Evolutionary conservation across 2,329 filamentous ascomycete genomes (phyloP).

Genomic region (Apiospora malaysiana): DNA sequence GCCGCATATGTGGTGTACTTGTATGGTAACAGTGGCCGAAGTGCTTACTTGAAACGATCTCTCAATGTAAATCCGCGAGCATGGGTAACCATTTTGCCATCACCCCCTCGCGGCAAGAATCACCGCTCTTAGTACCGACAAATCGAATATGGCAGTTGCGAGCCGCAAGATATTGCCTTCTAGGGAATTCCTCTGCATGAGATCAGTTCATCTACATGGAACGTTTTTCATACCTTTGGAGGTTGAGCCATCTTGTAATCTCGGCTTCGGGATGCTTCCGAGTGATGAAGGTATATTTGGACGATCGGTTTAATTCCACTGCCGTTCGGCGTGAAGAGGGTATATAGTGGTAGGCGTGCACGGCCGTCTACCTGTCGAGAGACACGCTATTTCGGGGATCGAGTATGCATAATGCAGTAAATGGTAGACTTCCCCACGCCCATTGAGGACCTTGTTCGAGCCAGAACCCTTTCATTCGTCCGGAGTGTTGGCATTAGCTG

Average conservation of each 20-base stretch:
- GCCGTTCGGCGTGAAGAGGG: neutral
- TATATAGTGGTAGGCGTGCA: neutral
- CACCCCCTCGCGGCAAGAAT: no score
- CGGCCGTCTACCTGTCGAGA: neutral
- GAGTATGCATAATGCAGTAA: neutral
- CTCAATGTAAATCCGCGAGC: neutral
- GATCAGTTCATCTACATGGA: no score
- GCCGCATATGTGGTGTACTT: neutral
- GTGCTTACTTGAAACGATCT: neutral
- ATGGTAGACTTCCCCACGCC: neutral
- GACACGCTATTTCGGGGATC: neutral
- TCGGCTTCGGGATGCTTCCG: no score
- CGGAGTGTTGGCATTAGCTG: conserved; percentile 1
- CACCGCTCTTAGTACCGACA: no score
- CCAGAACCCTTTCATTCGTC: conserved; percentile 2
- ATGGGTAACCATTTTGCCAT: neutral
- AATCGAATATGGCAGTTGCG: no score
- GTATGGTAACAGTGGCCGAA: neutral
- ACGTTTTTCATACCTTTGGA: no score
- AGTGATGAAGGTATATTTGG: no score
- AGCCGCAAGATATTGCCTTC: no score
- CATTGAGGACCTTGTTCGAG: neutral
- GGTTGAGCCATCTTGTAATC: no score
- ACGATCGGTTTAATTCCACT: no score
- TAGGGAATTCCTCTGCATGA: no score